phyloP scores from a whole-genome alignment of 2,329 filamentous ascomycete species.

The Clarireedia homoeocarpa region DNA sequence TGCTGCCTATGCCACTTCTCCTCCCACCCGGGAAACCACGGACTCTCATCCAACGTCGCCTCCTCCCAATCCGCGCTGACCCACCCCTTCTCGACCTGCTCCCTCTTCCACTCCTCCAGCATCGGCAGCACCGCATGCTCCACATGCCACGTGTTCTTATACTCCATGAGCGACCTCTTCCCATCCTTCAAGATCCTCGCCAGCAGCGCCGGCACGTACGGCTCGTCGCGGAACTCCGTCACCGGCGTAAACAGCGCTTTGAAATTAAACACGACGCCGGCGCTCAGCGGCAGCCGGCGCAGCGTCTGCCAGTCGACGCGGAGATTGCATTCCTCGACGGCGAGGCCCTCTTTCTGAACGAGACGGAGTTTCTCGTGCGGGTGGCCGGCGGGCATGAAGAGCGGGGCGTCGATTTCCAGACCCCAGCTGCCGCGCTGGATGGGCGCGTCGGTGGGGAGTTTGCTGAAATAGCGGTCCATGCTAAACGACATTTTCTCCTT shows the following conservation, averaged over 20 bases:
- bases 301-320: constrained; percentile 87
- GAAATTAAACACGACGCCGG: constrained; percentile 77
- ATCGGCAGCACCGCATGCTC: constrained; percentile 63
- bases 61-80: constrained; percentile 42
- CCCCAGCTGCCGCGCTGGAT: constrained; percentile 85
- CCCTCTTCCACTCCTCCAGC: constrained; percentile 53
- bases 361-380: constrained; percentile 54
- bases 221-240: constrained; percentile 60
- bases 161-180: constrained; percentile 64
- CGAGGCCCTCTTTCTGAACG: constrained; percentile 48
- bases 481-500: constrained; percentile 82
- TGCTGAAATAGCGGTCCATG: constrained; percentile 79
- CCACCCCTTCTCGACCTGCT: constrained; percentile 57
- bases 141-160: constrained; percentile 76
- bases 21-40: constrained; percentile 71
- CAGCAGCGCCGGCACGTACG: constrained; percentile 62
- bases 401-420: constrained; percentile 64
- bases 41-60: constrained; percentile 63
- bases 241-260: constrained; percentile 78
- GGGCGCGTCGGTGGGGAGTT: constrained; percentile 63
- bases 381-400: constrained; percentile 66
- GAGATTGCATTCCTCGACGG: constrained; percentile 53
- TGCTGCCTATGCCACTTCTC: constrained; percentile 62
- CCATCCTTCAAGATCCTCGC: constrained; percentile 63
- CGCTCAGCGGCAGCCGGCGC: constrained; percentile 68